Conservation (phyloP, 257 asterid genomes). For the Solanum lignicaule region DNA sequence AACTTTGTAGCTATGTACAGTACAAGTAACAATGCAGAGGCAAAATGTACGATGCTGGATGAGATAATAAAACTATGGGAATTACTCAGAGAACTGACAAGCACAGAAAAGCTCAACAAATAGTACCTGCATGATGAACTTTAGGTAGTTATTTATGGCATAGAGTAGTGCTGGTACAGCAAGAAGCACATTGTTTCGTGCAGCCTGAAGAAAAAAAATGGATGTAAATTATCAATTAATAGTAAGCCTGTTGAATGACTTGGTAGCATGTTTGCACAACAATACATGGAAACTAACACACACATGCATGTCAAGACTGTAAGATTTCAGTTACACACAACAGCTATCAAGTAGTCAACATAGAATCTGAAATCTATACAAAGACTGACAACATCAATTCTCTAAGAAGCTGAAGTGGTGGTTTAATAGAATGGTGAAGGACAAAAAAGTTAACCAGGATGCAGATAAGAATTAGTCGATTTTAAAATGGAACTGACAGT, state of each 20-base stretch:
- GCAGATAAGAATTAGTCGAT: not conserved
- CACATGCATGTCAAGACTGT: not conserved
- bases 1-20: not conserved
- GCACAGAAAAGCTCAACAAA: not conserved
- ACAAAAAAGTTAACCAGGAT: not conserved
- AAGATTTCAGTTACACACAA: not conserved
- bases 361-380: not conserved
- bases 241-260: not conserved
- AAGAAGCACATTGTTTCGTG: conserved; percentile 67
- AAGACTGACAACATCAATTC: not conserved
- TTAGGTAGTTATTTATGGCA: conserved; percentile 88
- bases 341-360: not conserved
- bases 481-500: not conserved
- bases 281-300: not conserved
- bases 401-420: not conserved
- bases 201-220: conserved; percentile 56
- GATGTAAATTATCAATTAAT: not conserved
- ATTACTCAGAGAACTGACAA: not conserved
- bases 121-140: conserved; percentile 88
- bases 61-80: not conserved
- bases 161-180: conserved; percentile 92
- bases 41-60: not conserved
- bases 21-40: not conserved
- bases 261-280: not conserved
- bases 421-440: not conserved